Base-by-base conservation (phyloP, 2,329 filamentous ascomycete species). In the Botryotinia convoluta region DNA sequence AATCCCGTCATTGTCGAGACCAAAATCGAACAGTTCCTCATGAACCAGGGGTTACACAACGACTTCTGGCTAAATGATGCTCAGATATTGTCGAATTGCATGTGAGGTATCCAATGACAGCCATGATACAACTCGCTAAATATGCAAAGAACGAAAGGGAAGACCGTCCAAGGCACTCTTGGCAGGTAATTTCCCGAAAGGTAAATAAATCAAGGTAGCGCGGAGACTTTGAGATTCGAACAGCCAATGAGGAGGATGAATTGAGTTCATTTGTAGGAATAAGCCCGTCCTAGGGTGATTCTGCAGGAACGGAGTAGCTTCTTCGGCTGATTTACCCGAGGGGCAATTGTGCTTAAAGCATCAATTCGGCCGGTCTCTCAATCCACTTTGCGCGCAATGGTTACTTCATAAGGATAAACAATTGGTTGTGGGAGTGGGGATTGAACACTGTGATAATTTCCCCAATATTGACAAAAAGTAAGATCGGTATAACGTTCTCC, bases 151-250 rank as follows among this genome's bases (percentile, higher is more conserved):
- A 42, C 45, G 32, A 64, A 71, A 44, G 16, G 12, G n/a, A 39
- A 65, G 57, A 54, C 57, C 26, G 62, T 54, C 14, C 20, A 71
- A 29, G 26, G 48, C 35, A 39, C 26, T 64, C 45, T 32, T 65
- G 44, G 37, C 20, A 65, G 59, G 44, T 42, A 71, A 71, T 65
- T 26, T 65, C 60, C 60, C 32, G 32, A 64, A 39, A 32, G 35
- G 10, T n/a, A 65, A 35, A 57, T 29, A 39, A 45, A 26, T n/a
- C 48, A 63, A 63, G 57, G 57, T 18, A 16, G 39, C n/a, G 29
- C 22, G 26, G 65, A 37, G 51, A 7, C 3, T 57, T 57, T 12
- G 48, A 57, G 65, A 26, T 42, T 42, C 48, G 9, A 32, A 32
- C 39, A 37, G 18, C 65, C 65, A 68, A 68, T 42, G 35, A 68